phyloP scores from a whole-genome alignment of 2,329 filamentous ascomycete species.

The Aureobasidium melanogenum region DNA sequence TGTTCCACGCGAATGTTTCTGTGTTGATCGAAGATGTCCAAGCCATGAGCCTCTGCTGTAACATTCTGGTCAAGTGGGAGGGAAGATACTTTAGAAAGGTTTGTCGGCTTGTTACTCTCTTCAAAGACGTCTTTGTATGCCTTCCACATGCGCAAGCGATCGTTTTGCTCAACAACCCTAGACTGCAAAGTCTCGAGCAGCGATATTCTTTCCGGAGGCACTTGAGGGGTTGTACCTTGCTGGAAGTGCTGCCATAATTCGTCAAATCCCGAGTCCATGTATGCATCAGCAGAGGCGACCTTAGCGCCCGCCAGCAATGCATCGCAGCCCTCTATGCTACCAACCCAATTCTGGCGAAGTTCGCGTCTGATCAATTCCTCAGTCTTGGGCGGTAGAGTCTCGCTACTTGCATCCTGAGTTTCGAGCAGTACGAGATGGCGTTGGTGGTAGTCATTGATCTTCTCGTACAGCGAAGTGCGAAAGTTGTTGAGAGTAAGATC shows the following conservation, averaged over 20 bases:
- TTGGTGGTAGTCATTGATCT: constrained; percentile 49
- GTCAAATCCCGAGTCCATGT: constrained; percentile 61
- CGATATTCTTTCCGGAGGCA: constrained; percentile 14
- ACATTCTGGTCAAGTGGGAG: background rate
- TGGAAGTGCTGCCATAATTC: constrained; percentile 57
- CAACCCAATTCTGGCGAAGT: constrained; percentile 68
- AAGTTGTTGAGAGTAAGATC: constrained; percentile 55
- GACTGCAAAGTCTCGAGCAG: constrained; percentile 60
- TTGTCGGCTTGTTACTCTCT: background rate
- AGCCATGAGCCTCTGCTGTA: background rate
- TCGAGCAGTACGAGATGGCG: constrained; percentile 23
- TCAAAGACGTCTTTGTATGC: constrained; percentile 30
- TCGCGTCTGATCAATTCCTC: constrained; percentile 43
- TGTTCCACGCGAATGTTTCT: background rate
- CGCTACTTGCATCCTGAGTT: background rate
- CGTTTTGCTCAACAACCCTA: constrained; percentile 57
- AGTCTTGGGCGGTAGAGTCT: constrained; percentile 13
- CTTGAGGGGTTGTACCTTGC: constrained; percentile 42
- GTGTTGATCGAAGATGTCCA: constrained; percentile 7
- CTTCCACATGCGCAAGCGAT: constrained; percentile 64
- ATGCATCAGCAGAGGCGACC: constrained; percentile 45
- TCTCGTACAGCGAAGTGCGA: constrained; percentile 53
- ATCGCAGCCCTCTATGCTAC: constrained; percentile 65
- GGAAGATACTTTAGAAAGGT: background rate
- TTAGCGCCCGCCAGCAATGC: constrained; percentile 60